Percentiles rank a stretch among this genome's conserved stretches.
These are phyloP conservation scores for Auriculariales sp. DNA, from an alignment of 768 basidiomycete genomes.

Conservation along the genomic window DNA sequence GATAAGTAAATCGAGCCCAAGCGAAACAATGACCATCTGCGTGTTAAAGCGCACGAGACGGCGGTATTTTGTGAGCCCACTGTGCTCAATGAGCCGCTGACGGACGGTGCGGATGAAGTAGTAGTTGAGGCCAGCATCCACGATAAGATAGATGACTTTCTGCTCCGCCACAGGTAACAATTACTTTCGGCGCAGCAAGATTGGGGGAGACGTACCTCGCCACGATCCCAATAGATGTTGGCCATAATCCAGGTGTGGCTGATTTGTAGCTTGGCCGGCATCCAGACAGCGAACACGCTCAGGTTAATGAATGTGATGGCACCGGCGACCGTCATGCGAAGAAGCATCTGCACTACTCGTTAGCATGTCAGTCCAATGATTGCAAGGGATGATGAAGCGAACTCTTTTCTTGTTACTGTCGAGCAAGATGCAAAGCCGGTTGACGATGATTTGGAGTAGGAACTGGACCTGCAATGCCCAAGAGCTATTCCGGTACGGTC, in stretches of 20 bases:
- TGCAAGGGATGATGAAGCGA: not conserved
- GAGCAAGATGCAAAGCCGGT: not conserved
- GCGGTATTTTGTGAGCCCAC: not conserved
- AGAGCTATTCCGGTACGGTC: not conserved
- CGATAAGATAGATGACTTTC: not conserved
- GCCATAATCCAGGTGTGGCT: not conserved
- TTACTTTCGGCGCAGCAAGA: too few relatives aligned
- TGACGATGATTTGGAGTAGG: not conserved
- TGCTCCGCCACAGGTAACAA: not conserved
- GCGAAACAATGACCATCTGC: not conserved
- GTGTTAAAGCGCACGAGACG: not conserved
- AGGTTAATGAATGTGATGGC: not conserved
- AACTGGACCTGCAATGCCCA: not conserved
- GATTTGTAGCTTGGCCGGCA: not conserved
- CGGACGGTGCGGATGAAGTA: not conserved
- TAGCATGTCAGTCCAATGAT: not conserved
- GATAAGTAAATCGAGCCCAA: not conserved
- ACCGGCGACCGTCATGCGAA: not conserved
- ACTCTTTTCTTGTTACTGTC: not conserved
- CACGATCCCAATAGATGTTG: not conserved
- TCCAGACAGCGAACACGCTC: not conserved
- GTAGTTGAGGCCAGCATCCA: not conserved
- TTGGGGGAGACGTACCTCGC: not conserved
- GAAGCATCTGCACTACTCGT: not conserved
- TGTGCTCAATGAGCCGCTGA: not conserved